Evolutionary conservation across 2,329 filamentous ascomycete species (phyloP), one percentile per base, ranked within the genome.

Genomic region (Neopestalotiopsis sp.): DNA sequence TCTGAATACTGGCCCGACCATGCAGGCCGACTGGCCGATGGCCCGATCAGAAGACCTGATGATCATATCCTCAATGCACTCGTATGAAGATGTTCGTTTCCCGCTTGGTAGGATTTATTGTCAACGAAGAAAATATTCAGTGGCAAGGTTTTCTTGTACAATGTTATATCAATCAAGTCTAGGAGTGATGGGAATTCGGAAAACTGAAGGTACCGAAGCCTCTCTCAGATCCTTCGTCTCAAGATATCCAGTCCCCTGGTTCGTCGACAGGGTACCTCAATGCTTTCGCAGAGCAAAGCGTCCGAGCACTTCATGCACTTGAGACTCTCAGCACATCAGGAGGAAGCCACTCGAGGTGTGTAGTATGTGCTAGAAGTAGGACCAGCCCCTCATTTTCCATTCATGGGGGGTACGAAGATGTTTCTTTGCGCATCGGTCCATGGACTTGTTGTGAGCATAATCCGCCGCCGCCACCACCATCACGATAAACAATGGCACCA

Each of bases 271-370:
- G 64, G 42, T 34, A 42, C 9, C 42, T 38, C 42, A 34, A 30
- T 42, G 49, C 65, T 32, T 30, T 17, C 40, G 17, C 65, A 24
- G 52, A 32, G 14, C 10, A n/a, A 20, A 42, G 4, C 30, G 65
- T 60, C 65, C 65, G 65, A 67, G 65, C 65, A 67, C 65, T 59
- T 67, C 34, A 67, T 67, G 65, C 65, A 17, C 12, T 67, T 40
- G 65, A 49, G n/a, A 60, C 52, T 60, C n/a, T 60, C 24, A 20
- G 56, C n/a, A 56, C 65, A 42, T 49, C 65, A 67, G 65, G 56
- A 67, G 34, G 30, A 12, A 28, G 32, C 65, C 49, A 20, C 14
- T 30, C 13, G n/a, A 32, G 17, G 28, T n/a, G 28, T n/a, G 17
- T 24, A 20, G 45, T n/a, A 52, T 52, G 45, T 17, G n/a, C 45